Base-by-base conservation (phyloP, 176 grass and related monocot species). In the Poa annua region DNA sequence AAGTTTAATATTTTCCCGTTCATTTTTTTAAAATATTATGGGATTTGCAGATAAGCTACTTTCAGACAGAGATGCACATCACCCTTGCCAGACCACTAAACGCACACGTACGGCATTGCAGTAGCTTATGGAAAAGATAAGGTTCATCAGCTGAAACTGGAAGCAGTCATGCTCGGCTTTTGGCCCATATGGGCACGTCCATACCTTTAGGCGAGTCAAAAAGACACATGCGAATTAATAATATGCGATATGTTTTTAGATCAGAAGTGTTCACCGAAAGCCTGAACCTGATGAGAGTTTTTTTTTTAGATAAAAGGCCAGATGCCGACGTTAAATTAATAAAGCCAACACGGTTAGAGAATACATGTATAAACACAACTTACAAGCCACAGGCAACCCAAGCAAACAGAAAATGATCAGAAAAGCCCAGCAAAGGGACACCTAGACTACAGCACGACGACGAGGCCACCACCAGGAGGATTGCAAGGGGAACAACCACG, bases 201-300 rank as follows among this genome's bases (percentile, higher is more conserved):
- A 32, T 33, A 81, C 35, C 75, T 88, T 62, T 55, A 39, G 47
- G 75, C 22, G 66, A 84, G 11, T 1, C 56, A 56, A 77, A 88
- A 75, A 25, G 81, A 21, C 86, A 55, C 15, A 12, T 41, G 22
- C 61, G 26, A 64, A 33, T 64, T 33, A 5, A 26, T 21, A 44
- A 44, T 44, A 44, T 11, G 41, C 41, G 41, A 61, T 61, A 8
- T 11, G 6, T 20, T 57, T 57, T 22, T 57, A 57, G 8, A 4
- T 14, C 24, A 29, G 26, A 64, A 15, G 9, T 9, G 21, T 60
- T 25, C 53, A 7, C 53, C 53, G 7, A 21, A 51, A 5, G 1
- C 4, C 20, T 56, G 53, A 8, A 24, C 54, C 2, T 57, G 54
- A 57, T 11, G 54, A 21, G 55, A n/a, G n/a, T n/a, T n/a, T n/a